Evolutionary conservation across 306 rosid species (phyloP).

Genomic region (Gastrolobium bilobum): DNA sequence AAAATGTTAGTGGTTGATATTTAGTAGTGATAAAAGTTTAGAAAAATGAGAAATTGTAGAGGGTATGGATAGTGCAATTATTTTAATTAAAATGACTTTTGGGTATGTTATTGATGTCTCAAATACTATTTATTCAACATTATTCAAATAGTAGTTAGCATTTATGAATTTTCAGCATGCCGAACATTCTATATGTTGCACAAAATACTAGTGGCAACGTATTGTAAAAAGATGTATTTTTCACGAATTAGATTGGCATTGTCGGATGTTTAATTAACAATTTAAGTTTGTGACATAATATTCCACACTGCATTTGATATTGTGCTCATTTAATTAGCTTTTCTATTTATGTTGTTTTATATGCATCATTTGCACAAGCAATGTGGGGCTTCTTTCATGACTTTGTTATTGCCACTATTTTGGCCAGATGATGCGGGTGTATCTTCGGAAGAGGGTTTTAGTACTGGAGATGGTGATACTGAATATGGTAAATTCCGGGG

Average conservation of each 20-base stretch:
- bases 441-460: conserved; percentile 82
- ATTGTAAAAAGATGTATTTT: too few relatives aligned
- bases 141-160: too few relatives aligned
- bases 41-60: not conserved
- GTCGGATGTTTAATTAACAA: not conserved
- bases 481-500: conserved; percentile 63
- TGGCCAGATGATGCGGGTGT: conserved; percentile 73
- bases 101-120: too few relatives aligned
- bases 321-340: too few relatives aligned
- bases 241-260: not conserved
- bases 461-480: conserved; percentile 74
- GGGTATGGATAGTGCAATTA: not conserved
- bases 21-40: not conserved
- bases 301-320: not conserved
- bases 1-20: not conserved
- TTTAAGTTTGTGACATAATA: not conserved
- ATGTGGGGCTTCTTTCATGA: too few relatives aligned
- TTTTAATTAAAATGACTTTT: too few relatives aligned
- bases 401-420: conserved; percentile 4
- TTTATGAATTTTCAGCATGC: not conserved
- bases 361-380: too few relatives aligned
- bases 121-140: too few relatives aligned
- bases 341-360: not conserved
- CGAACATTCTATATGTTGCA: not conserved
- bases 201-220: not conserved